Conservation (phyloP, 2,329 filamentous ascomycete species). For the Aspergillus fumigatus region DNA sequence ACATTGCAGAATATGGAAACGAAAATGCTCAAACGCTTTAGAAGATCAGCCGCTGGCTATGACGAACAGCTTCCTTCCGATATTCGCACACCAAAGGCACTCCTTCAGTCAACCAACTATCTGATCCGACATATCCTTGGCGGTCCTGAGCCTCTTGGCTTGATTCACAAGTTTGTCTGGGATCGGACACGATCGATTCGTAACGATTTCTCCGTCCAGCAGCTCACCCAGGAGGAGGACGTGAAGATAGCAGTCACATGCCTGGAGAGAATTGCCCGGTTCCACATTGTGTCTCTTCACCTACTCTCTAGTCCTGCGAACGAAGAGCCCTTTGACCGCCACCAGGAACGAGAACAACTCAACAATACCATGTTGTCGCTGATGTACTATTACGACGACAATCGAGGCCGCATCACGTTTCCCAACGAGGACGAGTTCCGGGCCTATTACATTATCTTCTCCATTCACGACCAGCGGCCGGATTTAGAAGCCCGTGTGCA, state of each 20-base stretch:
- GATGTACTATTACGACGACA: constrained; percentile 58
- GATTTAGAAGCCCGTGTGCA: constrained; percentile 57
- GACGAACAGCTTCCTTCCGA: constrained; percentile 62
- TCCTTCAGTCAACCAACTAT: constrained; percentile 46
- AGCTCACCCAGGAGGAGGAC: constrained; percentile 53
- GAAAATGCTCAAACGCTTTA: constrained; percentile 61
- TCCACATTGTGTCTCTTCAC: constrained; percentile 60
- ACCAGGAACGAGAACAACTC: constrained; percentile 61
- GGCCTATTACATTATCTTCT: constrained; percentile 58
- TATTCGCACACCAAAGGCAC: constrained; percentile 53
- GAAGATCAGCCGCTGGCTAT: constrained; percentile 58
- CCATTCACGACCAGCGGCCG: constrained; percentile 49
- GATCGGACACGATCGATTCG: constrained; percentile 61
- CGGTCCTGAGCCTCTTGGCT: constrained; percentile 45
- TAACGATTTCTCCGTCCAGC: constrained; percentile 62
- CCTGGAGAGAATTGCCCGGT: constrained; percentile 59
- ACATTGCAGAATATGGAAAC: constrained; percentile 31
- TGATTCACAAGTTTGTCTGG: constrained; percentile 62
- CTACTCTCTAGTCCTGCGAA: constrained; percentile 50
- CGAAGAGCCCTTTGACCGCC: constrained; percentile 50
- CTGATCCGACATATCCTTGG: constrained; percentile 48
- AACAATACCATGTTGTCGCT: constrained; percentile 59
- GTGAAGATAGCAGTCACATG: constrained; percentile 56
- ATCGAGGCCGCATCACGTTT: constrained; percentile 45
- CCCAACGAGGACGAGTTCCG: constrained; percentile 61